A percentile compares a stretch with the other conserved stretches of the same genome.
Conservation (phyloP, 75 land plant genomes). For the Pinus albicaulis region DNA sequence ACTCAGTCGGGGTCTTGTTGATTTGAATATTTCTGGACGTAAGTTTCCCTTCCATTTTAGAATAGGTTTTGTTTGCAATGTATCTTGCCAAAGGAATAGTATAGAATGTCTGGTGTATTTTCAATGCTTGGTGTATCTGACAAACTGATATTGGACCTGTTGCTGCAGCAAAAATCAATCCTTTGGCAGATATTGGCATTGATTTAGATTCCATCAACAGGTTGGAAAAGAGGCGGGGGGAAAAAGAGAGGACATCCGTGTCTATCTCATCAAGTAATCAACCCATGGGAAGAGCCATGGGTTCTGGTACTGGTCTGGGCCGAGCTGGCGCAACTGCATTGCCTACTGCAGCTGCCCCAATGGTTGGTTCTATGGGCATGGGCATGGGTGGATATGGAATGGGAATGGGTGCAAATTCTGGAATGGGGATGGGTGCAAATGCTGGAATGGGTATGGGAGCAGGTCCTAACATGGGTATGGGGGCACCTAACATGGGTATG, state of each 20-base stretch:
- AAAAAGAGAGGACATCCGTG: conserved; percentile 35
- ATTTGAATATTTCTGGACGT: conserved; percentile 88
- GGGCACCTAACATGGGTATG: conserved; percentile 12
- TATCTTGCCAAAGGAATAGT: neutral
- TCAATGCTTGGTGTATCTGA: neutral
- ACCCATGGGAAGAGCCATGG: conserved; percentile 96
- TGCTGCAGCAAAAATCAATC: conserved; percentile 79
- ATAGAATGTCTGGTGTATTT: neutral
- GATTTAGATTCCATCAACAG: conserved; percentile 80
- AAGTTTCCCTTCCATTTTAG: conserved; percentile 17
- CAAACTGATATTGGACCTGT: neutral
- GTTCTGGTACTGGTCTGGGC: conserved; percentile 95
- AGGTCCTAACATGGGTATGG: conserved; percentile 16
- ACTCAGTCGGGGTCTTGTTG: conserved; percentile 73
- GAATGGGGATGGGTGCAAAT: conserved; percentile 14
- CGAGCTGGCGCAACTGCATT: conserved; percentile 72
- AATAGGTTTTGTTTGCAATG: neutral
- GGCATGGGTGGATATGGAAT: conserved; percentile 34
- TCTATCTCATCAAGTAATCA: conserved; percentile 30
- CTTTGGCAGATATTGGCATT: conserved; percentile 85
- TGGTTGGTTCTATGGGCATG: conserved; percentile 30
- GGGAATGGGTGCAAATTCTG: conserved; percentile 31
- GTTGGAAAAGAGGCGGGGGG: conserved; percentile 56
- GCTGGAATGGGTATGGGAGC: conserved; percentile 28
- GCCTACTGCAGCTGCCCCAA: conserved; percentile 58